Percentiles rank a stretch among this genome's conserved stretches.
These are phyloP conservation scores for Tremellales sp. DNA, from an alignment of 1,284 basidiomycete genomes.

Conservation along the genomic window DNA sequence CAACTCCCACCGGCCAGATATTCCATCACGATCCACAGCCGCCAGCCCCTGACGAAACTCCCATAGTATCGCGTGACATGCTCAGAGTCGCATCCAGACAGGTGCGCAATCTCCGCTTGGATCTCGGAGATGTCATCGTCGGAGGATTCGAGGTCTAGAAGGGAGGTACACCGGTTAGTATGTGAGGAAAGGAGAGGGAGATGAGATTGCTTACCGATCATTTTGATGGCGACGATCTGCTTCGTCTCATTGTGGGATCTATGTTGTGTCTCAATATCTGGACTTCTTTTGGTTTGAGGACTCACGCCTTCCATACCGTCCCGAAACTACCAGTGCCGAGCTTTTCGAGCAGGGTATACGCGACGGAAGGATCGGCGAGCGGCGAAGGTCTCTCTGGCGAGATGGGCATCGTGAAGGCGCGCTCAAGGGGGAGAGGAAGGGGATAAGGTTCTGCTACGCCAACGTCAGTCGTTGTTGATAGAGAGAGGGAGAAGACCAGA, in stretches of 20 bases:
- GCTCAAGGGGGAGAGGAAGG: not conserved
- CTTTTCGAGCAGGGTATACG: conserved; percentile 91
- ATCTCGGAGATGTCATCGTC: conserved; percentile 96
- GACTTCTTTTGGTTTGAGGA: conserved; percentile 2
- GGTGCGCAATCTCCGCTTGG: conserved; percentile 93
- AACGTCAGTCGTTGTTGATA: too few relatives aligned
- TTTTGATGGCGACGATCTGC: conserved; percentile 95
- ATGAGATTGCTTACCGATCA: conserved; percentile 68
- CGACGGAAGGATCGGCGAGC: conserved; percentile 66
- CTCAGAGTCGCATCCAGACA: conserved; percentile 92
- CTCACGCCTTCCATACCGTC: conserved; percentile 85
- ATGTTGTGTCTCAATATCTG: not conserved
- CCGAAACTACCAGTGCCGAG: conserved; percentile 97
- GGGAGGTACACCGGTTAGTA: not conserved
- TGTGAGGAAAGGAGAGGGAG: not conserved
- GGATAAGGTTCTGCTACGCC: conserved; percentile 3
- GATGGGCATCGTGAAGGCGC: not conserved
- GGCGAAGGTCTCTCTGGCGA: not conserved
- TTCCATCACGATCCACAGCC: conserved; percentile 99
- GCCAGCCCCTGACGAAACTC: conserved; percentile 93
- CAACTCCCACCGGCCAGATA: conserved; percentile 98
- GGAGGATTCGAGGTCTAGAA: conserved; percentile 56
- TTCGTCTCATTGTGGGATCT: conserved; percentile 84
- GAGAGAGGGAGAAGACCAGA: too few relatives aligned
- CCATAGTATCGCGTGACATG: conserved; percentile 96